phyloP scores from a whole-genome alignment of 495 filamentous ascomycete genomes.

The Penicillium coprophilum region DNA sequence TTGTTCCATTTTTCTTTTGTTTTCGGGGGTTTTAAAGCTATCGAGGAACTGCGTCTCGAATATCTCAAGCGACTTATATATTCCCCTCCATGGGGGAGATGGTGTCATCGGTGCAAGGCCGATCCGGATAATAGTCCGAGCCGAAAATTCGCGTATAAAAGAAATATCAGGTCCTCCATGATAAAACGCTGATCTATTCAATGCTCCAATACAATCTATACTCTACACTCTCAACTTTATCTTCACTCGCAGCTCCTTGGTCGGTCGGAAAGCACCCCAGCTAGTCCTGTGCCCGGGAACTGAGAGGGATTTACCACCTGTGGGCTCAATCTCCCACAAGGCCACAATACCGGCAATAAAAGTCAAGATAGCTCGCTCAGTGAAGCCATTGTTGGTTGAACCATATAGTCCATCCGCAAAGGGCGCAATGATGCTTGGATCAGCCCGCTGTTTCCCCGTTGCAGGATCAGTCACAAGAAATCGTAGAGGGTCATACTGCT shows the following conservation, averaged over 20 bases:
- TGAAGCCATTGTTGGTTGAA: conserved; percentile 50
- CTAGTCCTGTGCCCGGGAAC: conserved; percentile 36
- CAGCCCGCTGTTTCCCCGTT: conserved; percentile 29
- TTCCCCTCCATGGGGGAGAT: conserved; percentile 28
- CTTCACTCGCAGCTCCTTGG: conserved; percentile 38
- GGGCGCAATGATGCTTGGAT: conserved; percentile 34
- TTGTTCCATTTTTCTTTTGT: background rate
- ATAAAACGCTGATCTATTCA: background rate
- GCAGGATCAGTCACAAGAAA: conserved; percentile 46
- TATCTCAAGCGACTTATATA: conserved; percentile 16
- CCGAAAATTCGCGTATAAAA: background rate
- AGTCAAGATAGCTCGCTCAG: conserved; percentile 50
- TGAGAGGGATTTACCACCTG: conserved; percentile 25
- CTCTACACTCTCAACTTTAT: conserved; percentile 35
- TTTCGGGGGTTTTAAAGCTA: background rate
- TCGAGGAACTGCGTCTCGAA: background rate
- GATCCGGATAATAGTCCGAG: conserved; percentile 28
- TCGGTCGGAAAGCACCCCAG: conserved; percentile 39
- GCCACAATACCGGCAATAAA: conserved; percentile 49
- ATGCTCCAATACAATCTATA: conserved; percentile 17
- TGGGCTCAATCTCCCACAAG: conserved; percentile 53
- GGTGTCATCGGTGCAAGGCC: conserved; percentile 29
- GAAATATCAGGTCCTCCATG: too few species aligned
- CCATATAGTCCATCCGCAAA: conserved; percentile 48
- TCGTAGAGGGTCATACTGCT: conserved; percentile 52